Conservation (phyloP, 2,329 filamentous ascomycete species). For the Hypoxylon sp. region DNA sequence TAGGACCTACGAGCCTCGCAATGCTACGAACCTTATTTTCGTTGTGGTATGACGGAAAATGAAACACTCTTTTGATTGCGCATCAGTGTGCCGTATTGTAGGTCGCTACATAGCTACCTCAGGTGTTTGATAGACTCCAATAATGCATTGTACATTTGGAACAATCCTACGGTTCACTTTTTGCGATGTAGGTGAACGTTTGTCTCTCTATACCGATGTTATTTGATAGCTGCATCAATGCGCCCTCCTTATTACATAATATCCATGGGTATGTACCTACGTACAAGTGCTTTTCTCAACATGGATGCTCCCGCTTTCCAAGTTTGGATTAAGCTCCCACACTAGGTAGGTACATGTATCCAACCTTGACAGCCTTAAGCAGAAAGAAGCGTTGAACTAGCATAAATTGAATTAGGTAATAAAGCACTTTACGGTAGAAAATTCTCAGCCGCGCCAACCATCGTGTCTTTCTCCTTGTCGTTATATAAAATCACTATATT, state of each 20-base stretch:
- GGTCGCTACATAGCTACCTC: too few species aligned
- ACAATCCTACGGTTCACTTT: too few species aligned
- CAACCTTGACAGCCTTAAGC: neutral
- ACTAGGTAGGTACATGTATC: neutral
- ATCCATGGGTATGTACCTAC: neutral
- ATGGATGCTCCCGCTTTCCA: constrained; percentile 26
- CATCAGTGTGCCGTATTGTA: too few species aligned
- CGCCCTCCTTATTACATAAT: neutral
- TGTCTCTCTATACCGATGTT: too few species aligned
- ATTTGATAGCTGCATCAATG: neutral
- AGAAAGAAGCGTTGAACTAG: constrained; percentile 17
- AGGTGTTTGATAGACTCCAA: too few species aligned
- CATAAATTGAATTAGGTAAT: constrained; percentile 30
- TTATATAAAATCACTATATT: constrained; percentile 15
- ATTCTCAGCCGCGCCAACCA: constrained; percentile 40
- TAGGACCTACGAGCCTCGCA: too few species aligned
- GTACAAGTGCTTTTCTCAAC: neutral
- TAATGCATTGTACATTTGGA: too few species aligned
- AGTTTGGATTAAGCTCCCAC: neutral
- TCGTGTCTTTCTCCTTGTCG: constrained; percentile 8
- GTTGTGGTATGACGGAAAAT: neutral
- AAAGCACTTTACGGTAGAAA: constrained; percentile 25
- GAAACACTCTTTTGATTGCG: neutral
- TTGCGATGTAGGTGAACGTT: too few species aligned
- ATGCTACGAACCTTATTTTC: neutral